A percentile compares a stretch with the other conserved stretches of the same genome.
Conservation (phyloP, 1,139 yeast species). For the Blastobotrys proliferans region DNA sequence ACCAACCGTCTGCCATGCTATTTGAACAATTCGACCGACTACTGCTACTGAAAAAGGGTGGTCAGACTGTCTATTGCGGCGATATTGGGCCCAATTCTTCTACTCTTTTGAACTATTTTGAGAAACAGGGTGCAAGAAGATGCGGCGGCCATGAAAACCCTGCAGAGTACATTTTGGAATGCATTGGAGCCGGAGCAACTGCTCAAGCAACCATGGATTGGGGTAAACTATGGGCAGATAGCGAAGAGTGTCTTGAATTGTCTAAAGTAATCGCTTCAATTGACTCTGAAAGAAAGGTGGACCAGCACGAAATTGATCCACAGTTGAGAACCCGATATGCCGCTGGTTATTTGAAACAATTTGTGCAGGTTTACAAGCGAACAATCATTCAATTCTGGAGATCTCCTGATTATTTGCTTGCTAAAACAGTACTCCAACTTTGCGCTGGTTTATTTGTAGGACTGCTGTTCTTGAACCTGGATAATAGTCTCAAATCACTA, state of each 20-base stretch:
- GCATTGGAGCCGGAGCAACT: conserved; percentile 74
- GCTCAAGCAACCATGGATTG: conserved; percentile 58
- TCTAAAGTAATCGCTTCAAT: not conserved
- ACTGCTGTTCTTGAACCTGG: conserved; percentile 51
- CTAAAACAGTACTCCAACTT: conserved; percentile 25
- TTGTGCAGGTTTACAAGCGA: conserved; percentile 35
- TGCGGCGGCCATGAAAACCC: conserved; percentile 67
- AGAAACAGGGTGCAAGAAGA: conserved; percentile 56
- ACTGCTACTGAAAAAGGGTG: conserved; percentile 65
- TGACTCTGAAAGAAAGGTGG: not conserved
- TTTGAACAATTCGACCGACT: conserved; percentile 72
- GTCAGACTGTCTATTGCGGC: conserved; percentile 73
- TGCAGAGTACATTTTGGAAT: conserved; percentile 75
- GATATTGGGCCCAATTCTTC: conserved; percentile 62
- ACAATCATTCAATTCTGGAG: conserved; percentile 39
- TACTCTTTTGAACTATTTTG: conserved; percentile 60
- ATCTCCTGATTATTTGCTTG: conserved; percentile 38
- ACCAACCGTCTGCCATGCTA: conserved; percentile 72
- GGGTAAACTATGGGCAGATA: conserved; percentile 57
- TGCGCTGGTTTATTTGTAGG: conserved; percentile 50
- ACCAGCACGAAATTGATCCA: not conserved
- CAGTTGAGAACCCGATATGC: conserved; percentile 31
- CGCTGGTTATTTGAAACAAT: conserved; percentile 33
- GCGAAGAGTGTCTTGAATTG: conserved; percentile 45
- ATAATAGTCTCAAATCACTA: conserved; percentile 46